These are phyloP conservation scores for Termitomyces sp. DNA, from an alignment of 768 basidiomycete species.

Conservation along the genomic window DNA sequence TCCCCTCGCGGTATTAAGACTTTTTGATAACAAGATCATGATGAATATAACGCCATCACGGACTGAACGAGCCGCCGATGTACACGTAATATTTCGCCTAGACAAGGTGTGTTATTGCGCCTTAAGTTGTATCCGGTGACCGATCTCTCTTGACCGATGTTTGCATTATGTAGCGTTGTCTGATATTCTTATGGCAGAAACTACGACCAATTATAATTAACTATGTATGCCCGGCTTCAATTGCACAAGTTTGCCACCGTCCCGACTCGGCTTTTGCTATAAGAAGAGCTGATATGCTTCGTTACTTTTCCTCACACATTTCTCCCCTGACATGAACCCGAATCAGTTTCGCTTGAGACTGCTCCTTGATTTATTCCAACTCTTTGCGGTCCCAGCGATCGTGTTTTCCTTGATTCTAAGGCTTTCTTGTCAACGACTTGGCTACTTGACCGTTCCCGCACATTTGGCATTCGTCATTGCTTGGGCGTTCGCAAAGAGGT, in stretches of 20 bases:
- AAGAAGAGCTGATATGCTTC: neutral
- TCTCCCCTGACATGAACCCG: slow-evolving; percentile 29
- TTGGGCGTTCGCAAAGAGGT: slow-evolving; percentile 31
- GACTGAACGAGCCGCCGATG: slow-evolving; percentile 14
- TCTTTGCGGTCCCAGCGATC: slow-evolving; percentile 36
- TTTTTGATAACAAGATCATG: neutral
- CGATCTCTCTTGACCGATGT: slow-evolving; percentile 8
- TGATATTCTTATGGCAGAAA: slow-evolving; percentile 10
- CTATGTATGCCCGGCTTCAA: neutral
- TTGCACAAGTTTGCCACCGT: neutral
- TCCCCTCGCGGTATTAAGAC: neutral
- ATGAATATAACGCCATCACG: slow-evolving; percentile 2
- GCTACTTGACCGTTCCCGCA: slow-evolving; percentile 29
- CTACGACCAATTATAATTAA: slow-evolving; percentile 4
- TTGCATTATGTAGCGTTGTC: slow-evolving; percentile 7
- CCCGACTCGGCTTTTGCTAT: neutral
- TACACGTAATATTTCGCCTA: slow-evolving; percentile 1
- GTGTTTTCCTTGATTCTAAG: slow-evolving; percentile 26
- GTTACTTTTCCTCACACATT: neutral
- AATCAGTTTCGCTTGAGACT: slow-evolving; percentile 46
- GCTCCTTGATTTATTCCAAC: slow-evolving; percentile 37
- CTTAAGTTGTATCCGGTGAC: slow-evolving; percentile 7
- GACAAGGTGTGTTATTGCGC: neutral
- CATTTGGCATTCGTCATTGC: slow-evolving; percentile 37
- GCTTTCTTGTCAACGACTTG: slow-evolving; percentile 25